Evolutionary conservation across 2,329 filamentous ascomycete species (phyloP), one percentile per base, ranked within the genome.

Genomic region (Trematosphaeria pertusa): DNA sequence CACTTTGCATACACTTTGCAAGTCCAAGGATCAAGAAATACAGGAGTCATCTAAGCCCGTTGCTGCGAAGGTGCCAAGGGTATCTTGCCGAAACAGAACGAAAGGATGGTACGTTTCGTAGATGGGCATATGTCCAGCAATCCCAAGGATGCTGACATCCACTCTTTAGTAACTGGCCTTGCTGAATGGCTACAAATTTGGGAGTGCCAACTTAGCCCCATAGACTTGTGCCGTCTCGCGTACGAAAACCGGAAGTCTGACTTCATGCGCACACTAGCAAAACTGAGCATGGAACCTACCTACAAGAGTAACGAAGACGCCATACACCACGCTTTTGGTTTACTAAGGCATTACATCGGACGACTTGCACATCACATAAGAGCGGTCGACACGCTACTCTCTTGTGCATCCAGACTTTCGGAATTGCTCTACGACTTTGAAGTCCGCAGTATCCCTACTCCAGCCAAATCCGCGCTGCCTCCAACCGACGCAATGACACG

Each of bases 311-410:
- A 41, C 37, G 20, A 18, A 34, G 46, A 58, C 17, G 24, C 39
- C 2, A 50, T 52, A 15, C 43, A 43, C 19, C 1, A 14, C 3
- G 18, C 30, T 10, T 76, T 76, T 44, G 44, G 50, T 3, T 31
- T 37, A 3, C 62, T 73, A 4, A 60, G 64, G 4, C 79, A 81
- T 53, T 65, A 69, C 24, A 57, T 82, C 6, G 77, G 79, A 2
- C 69, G 78, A 1, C 56, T 82, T 2, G 73, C 73, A n/a, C 61
- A 75, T 17, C 74, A 75, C 40, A 58, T 76, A 2, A 69, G 75
- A 8, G 72, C 73, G 1, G 61, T 70, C 0, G 64, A 67, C 3
- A 51, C 71, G 7, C 63, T 82, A 0, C 37, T 80, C 1, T 52
- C 65, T 5, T 68, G 73, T 39, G 58, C 65, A 2, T 37, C 36